Evolutionary conservation across 257 asterid species (phyloP).

Genomic region (Solanum pimpinellifolium): DNA sequence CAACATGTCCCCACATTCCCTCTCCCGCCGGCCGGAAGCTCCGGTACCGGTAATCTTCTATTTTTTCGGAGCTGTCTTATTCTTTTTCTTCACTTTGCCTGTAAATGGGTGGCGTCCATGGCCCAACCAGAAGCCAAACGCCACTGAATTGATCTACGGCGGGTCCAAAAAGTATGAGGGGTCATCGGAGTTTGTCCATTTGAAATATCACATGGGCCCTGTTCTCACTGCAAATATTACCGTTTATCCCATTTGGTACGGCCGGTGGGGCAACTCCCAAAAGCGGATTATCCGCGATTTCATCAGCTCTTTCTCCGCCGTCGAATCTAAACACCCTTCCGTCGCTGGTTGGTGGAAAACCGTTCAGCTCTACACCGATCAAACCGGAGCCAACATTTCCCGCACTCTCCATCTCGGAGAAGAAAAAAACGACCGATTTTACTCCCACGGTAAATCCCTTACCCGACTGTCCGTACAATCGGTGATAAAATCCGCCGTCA

Average conservation of each 20-base stretch:
- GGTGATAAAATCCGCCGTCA: conserved; percentile 56
- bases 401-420: conserved; percentile 38
- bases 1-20: neutral
- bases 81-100: neutral
- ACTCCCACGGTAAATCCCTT: conserved; percentile 54
- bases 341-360: conserved; percentile 85
- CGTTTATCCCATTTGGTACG: conserved; percentile 88
- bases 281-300: conserved; percentile 85
- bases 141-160: conserved; percentile 41
- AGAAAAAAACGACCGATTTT: conserved; percentile 55
- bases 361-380: conserved; percentile 67
- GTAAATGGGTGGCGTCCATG: conserved; percentile 64
- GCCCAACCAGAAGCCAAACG: conserved; percentile 35
- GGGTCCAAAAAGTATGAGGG: conserved; percentile 82
- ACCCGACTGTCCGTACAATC: conserved; percentile 65
- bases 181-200: conserved; percentile 61
- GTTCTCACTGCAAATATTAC: conserved; percentile 70
- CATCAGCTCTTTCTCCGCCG: conserved; percentile 60
- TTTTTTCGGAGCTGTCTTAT: neutral
- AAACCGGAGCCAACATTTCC: conserved; percentile 58
- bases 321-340: conserved; percentile 35
- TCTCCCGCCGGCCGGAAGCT: neutral
- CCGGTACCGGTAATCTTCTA: neutral
- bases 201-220: conserved; percentile 91
- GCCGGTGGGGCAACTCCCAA: conserved; percentile 51